Evolutionary conservation across 441 rosid genomes (phyloP), one percentile per base, ranked within the genome.

Genomic region (Mallotus japonicus): DNA sequence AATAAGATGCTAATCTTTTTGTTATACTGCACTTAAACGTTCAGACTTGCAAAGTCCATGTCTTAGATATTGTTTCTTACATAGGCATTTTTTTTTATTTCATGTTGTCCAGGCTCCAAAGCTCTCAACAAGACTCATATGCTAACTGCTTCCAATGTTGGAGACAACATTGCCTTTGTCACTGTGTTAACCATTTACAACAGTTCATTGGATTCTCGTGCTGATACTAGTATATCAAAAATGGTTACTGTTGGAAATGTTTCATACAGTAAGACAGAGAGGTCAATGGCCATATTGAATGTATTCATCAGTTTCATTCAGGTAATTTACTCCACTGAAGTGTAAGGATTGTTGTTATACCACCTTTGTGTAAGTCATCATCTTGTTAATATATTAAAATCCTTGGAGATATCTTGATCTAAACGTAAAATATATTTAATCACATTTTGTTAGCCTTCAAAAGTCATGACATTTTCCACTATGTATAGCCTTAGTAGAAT

Each of bases 141-240:
- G 71, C 67, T 78, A 63, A 63, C 68, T 65, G 78, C 88, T 69
- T 69, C 79, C 47, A 73, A 62, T 67, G 77, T 70, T 34, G 80
- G 85, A 75, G 83, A 85, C 71, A 77, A 78, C 37, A 72, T 91
- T 79, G 65, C 92, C 14, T 85, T 91, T 77, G 97, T 90, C n/a
- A 87, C 97, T 24, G 92, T 95, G 49, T 93, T 95, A 75, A 82
- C 97, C 40, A 65, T 89, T 28, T 93, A 91, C 75, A 85, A 87
- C 46, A 70, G 88, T 12, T 77, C 90, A 10, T 37, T 67, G 11
- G 82, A 75, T 65, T 65, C 40, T 66, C 79, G 40, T 13, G 72
- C 37, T 49, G 66, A 82, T 76, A 69, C 71, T 77, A 81, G 80
- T 78, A 80, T 85, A 51, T 78, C 89, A 9, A 76, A 72, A 71